A percentile compares a stretch with the other conserved stretches of the same genome.
These are phyloP conservation scores for Lepidium didymum DNA, from an alignment of 345 rosid species.

Conservation along the genomic window DNA sequence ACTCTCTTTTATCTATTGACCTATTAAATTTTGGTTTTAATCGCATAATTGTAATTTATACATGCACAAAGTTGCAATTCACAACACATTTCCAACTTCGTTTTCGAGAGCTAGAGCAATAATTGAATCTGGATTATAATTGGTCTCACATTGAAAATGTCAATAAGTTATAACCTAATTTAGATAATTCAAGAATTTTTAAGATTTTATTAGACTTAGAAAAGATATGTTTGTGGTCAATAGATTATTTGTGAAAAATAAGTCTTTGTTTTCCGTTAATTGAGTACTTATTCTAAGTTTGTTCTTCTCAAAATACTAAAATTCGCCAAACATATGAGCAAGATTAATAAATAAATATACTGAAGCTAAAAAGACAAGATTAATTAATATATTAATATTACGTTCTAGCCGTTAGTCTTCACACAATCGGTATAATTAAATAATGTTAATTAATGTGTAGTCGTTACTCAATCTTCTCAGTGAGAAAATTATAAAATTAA, in stretches of 20 bases:
- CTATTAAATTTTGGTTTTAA: background rate
- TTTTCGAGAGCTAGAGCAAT: background rate
- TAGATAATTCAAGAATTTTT: background rate
- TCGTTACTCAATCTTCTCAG: background rate
- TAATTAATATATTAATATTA: background rate
- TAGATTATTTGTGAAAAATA: background rate
- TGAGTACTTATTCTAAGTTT: background rate
- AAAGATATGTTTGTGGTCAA: background rate
- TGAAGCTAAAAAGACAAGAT: background rate
- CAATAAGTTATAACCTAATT: background rate
- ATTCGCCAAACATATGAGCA: background rate
- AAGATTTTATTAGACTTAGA: background rate
- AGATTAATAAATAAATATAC: background rate
- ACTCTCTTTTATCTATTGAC: background rate
- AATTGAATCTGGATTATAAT: background rate
- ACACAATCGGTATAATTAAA: background rate
- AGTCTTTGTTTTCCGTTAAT: background rate
- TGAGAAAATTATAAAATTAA: too few relatives aligned
- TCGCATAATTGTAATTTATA: background rate
- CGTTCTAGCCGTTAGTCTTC: background rate
- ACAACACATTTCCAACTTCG: background rate
- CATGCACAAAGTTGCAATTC: background rate
- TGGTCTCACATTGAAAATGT: slow-evolving; percentile 4
- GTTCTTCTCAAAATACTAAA: background rate
- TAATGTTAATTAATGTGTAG: background rate